Percentiles rank a stretch among this genome's conserved stretches.
Evolutionary conservation across 2,329 filamentous ascomycete genomes (phyloP).

Genomic region (Aspergillus unguis): DNA sequence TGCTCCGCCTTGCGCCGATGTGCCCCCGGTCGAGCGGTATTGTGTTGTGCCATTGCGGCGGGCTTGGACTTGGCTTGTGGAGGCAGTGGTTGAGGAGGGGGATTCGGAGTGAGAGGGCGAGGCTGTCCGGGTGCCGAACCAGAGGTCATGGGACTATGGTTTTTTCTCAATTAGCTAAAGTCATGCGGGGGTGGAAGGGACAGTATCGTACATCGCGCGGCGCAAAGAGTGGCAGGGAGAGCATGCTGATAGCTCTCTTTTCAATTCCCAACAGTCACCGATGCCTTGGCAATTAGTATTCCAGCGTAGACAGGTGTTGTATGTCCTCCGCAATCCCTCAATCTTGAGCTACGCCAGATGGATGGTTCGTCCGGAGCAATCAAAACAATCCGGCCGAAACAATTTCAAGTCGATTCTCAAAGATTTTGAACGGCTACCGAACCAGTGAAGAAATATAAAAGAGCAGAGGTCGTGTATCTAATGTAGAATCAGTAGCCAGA

Average conservation of each 20-base stretch:
- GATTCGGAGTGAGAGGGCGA: constrained; percentile 45
- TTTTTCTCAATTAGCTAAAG: constrained; percentile 33
- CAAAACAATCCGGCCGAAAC: not conserved
- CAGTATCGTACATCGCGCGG: constrained; percentile 62
- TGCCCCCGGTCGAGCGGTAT: not conserved
- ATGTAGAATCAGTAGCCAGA: too few species aligned
- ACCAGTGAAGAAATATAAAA: not conserved
- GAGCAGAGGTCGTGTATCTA: too few species aligned
- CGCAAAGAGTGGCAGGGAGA: constrained; percentile 64
- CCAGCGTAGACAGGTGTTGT: too few species aligned
- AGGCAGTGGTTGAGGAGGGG: constrained; percentile 29
- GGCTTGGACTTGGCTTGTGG: constrained; percentile 16
- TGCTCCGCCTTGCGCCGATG: constrained; percentile 3
- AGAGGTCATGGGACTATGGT: constrained; percentile 62
- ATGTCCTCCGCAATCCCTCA: too few species aligned
- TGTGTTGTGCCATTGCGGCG: constrained; percentile 13
- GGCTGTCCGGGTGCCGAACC: constrained; percentile 60
- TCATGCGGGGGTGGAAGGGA: not conserved
- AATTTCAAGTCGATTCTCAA: not conserved
- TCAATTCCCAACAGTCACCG: too few species aligned
- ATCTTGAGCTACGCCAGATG: too few species aligned
- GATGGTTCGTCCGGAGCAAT: not conserved
- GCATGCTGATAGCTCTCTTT: constrained; percentile 37
- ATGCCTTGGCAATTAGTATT: too few species aligned
- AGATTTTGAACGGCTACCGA: not conserved